These are phyloP conservation scores for Hirsutella thompsonii DNA, from an alignment of 2,329 filamentous ascomycete species.

Conservation along the genomic window DNA sequence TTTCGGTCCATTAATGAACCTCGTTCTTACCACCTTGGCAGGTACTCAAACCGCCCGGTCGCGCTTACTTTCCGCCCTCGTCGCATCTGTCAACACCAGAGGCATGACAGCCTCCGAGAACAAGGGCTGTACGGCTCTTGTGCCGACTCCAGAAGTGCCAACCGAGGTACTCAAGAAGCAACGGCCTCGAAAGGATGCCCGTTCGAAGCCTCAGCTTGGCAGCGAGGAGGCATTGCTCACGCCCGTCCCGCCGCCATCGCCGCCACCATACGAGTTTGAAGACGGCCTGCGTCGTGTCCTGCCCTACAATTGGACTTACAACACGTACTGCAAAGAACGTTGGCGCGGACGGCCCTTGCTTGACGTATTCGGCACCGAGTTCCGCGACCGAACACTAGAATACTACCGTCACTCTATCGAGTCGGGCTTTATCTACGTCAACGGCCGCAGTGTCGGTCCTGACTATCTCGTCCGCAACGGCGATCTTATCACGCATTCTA, in stretches of 20 bases:
- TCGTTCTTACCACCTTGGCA: too few species aligned
- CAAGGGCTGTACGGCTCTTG: too few species aligned
- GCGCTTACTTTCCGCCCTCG: background rate
- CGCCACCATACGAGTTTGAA: slow-evolving; percentile 68
- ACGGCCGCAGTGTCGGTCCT: slow-evolving; percentile 57
- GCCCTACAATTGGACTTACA: slow-evolving; percentile 90
- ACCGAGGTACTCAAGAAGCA: background rate
- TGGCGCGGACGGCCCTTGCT: slow-evolving; percentile 75
- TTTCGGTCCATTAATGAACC: too few species aligned
- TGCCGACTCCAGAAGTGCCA: too few species aligned
- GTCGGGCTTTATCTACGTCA: slow-evolving; percentile 64
- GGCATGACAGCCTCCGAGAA: too few species aligned
- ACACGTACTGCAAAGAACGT: slow-evolving; percentile 86
- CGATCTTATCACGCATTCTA: slow-evolving; percentile 80
- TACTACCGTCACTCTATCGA: slow-evolving; percentile 86
- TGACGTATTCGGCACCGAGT: slow-evolving; percentile 84
- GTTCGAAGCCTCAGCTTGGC: background rate
- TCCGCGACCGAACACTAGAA: slow-evolving; percentile 70
- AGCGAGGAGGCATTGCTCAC: slow-evolving; percentile 13
- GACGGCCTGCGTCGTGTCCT: slow-evolving; percentile 69
- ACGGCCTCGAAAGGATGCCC: background rate
- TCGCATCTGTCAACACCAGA: background rate
- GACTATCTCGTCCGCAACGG: slow-evolving; percentile 73
- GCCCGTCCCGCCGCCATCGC: slow-evolving; percentile 28
- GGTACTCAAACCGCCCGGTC: too few species aligned